Evolutionary conservation across 805 yeast genomes (phyloP).

Genomic region (Wickerhamiella azyma): DNA sequence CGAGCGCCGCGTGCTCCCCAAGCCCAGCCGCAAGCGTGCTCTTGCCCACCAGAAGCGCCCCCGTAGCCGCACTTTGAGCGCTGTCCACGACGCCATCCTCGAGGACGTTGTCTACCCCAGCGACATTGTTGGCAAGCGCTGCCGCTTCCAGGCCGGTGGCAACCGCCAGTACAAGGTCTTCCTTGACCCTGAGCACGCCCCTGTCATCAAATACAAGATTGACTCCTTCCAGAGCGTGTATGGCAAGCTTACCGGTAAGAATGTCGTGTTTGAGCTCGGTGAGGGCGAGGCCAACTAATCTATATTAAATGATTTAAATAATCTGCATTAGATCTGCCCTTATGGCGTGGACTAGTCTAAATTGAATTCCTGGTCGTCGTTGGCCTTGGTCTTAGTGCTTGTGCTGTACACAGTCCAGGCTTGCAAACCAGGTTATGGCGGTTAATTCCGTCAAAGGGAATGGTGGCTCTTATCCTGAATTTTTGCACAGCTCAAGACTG

Average conservation of each 20-base stretch:
- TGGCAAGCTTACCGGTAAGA: conserved; percentile 98
- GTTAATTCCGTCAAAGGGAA: too few relatives aligned
- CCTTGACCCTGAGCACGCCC: conserved; percentile 95
- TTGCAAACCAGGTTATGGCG: too few relatives aligned
- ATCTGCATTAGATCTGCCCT: not conserved
- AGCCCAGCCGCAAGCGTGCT: conserved; percentile 82
- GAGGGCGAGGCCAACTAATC: conserved; percentile 18
- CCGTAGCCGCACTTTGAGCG: conserved; percentile 97
- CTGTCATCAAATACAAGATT: conserved; percentile 94
- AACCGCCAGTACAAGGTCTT: conserved; percentile 94
- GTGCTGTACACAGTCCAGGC: too few relatives aligned
- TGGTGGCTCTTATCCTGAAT: too few relatives aligned
- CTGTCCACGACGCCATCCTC: conserved; percentile 96
- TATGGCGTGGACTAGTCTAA: too few relatives aligned
- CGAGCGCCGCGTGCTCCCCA: conserved; percentile 98
- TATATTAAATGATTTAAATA: not conserved
- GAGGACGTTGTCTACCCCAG: conserved; percentile 99
- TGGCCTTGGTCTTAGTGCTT: too few relatives aligned
- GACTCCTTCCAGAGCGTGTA: conserved; percentile 98
- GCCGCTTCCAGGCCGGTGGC: conserved; percentile 98
- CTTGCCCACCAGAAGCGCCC: conserved; percentile 98
- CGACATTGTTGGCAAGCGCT: conserved; percentile 98
- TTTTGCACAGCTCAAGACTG: too few relatives aligned
- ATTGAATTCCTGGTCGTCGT: too few relatives aligned
- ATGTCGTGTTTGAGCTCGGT: conserved; percentile 87